A percentile compares a stretch with the other conserved stretches of the same genome.
Evolutionary conservation across 495 filamentous ascomycete genomes (phyloP).

Genomic region (Penicillium verhagenii): DNA sequence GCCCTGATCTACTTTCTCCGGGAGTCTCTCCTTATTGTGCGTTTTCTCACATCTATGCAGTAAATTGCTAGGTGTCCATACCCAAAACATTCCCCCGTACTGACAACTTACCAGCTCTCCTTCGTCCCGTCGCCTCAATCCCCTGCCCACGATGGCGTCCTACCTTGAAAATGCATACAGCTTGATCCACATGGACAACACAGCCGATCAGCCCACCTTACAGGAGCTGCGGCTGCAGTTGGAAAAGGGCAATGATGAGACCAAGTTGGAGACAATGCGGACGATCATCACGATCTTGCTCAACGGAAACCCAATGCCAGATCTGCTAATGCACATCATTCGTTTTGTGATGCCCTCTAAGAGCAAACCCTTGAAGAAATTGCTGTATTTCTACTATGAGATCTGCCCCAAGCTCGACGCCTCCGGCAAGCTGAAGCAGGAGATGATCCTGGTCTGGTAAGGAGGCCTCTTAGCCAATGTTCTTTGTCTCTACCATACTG

Average conservation of each 20-base stretch:
- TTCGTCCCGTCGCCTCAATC: conserved; percentile 26
- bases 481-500: not conserved
- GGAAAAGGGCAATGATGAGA: conserved; percentile 96
- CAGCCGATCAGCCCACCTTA: conserved; percentile 83
- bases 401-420: conserved; percentile 95
- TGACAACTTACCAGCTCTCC: conserved; percentile 42
- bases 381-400: conserved; percentile 99
- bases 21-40: conserved; percentile 22
- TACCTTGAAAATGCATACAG: conserved; percentile 94
- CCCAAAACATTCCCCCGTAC: conserved; percentile 40
- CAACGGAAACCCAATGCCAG: conserved; percentile 94
- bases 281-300: conserved; percentile 95
- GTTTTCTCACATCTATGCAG: conserved; percentile 2
- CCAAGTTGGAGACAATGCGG: conserved; percentile 98
- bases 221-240: conserved; percentile 91
- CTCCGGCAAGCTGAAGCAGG: conserved; percentile 92
- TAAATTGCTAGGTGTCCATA: conserved; percentile 10
- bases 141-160: conserved; percentile 73
- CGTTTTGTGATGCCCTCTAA: conserved; percentile 98
- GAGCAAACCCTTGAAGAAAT: conserved; percentile 94
- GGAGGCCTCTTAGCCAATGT: conserved; percentile 22
- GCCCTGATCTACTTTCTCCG: conserved; percentile 17
- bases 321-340: conserved; percentile 98
- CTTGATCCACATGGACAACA: conserved; percentile 92
- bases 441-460: conserved; percentile 99